These are phyloP conservation scores for Suillus subaureus DNA, from an alignment of 768 basidiomycete genomes.

Conservation along the genomic window DNA sequence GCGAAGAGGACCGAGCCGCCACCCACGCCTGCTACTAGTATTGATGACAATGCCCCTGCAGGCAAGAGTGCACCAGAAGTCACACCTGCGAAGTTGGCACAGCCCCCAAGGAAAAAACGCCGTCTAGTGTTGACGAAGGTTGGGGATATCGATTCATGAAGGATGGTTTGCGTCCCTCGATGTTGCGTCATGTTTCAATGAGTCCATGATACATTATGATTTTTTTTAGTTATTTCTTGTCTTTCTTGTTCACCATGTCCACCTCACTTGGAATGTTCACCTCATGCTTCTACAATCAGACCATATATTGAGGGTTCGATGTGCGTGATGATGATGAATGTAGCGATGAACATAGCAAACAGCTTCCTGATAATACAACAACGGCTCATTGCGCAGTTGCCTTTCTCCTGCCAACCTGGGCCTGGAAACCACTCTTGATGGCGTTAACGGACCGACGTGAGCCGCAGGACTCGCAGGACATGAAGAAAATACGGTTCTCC, in stretches of 20 bases:
- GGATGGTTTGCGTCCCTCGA: background rate
- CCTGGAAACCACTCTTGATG: conserved; percentile 99
- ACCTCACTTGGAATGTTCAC: background rate
- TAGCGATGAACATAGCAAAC: background rate
- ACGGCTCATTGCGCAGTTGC: conserved; percentile 46
- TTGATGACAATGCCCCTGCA: conserved; percentile 23
- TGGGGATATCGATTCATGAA: conserved; percentile 50
- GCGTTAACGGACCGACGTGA: conserved; percentile 89
- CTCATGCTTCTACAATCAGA: background rate
- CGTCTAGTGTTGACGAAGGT: conserved; percentile 76
- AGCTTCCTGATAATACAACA: background rate
- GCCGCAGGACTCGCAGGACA: conserved; percentile 90
- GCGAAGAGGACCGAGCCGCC: conserved; percentile 41
- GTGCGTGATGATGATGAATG: conserved; percentile 3
- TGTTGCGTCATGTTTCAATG: background rate
- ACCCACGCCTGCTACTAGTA: conserved; percentile 33
- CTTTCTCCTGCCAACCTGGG: conserved; percentile 84
- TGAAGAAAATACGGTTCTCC: conserved; percentile 99
- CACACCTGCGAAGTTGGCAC: conserved; percentile 25
- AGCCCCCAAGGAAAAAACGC: conserved; percentile 85
- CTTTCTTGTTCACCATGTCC: conserved; percentile 6
- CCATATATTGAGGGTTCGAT: conserved; percentile 4
- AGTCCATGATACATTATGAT: conserved; percentile 13
- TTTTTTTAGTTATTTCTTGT: conserved; percentile 13
- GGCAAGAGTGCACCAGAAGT: conserved; percentile 3